Base-by-base conservation (phyloP, 495 filamentous ascomycete species). In the Talaromyces thailandensis region DNA sequence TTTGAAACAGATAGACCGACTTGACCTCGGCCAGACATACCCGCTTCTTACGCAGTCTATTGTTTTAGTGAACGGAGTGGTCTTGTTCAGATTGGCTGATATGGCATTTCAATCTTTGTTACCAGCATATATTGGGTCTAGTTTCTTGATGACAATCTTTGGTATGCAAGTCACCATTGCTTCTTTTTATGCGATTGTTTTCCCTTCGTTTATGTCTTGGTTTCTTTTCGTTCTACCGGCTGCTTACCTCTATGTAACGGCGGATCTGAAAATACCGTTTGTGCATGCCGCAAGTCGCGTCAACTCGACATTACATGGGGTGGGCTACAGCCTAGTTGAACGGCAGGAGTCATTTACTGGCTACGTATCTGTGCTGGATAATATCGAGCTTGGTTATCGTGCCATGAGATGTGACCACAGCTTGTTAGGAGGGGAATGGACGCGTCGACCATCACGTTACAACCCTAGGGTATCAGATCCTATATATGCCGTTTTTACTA, bases 341-440 rank as follows among this genome's bases (percentile, higher is more conserved):
- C 86, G 94, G 16, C 76, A 83, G 67, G 93, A 97, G 68, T 95
- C 90, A 0, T 70, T 85, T 14, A 97, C 94, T 8, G 94, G 94
- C 2, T 98, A 98, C 69, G 76, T 98, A 48, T 96, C 94, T 0
- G 89, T 98, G 6, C 68, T 97, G 37, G 89, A 97, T 50, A 90
- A 84, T 66, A 62, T 81, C 8, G 73, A 86, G 8, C 79, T 86
- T 21, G 82, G 84, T 4, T 97, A 89, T 75, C 82, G 92, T 1
- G 85, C 93, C 12, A 82, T 98, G 84, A 83, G 94, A 56, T 97
- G 92, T 68, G 94, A 97, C 67, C 94, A 98, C 69, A 94, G 90
- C 64, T 76, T 98, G 24, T 84, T 98, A 5, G 94, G 94, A 32
- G 94, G 94, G n/a, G 91, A 97, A 67, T 98, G 93, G 93, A 75